Evolutionary conservation across 2,329 filamentous ascomycete species (phyloP).

Genomic region (Pestalotiopsis sp.): DNA sequence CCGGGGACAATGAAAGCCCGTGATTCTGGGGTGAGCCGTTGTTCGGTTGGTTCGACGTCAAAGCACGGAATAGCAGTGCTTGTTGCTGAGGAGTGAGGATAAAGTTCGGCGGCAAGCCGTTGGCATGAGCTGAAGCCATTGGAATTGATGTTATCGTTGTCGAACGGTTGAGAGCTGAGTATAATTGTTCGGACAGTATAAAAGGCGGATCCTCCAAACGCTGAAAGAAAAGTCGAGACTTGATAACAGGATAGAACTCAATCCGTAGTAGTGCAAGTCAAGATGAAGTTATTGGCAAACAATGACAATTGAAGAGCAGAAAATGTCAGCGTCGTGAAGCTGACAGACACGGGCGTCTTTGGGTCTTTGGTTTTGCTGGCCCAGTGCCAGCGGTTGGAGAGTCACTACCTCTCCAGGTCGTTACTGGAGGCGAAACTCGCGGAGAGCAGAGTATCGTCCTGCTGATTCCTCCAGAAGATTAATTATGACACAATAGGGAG

Average conservation of each 20-base stretch:
- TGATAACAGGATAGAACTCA: not conserved
- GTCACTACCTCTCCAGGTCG: not conserved
- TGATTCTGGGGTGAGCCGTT: constrained; percentile 38
- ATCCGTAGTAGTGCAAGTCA: not conserved
- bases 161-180: not conserved
- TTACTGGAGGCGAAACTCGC: not conserved
- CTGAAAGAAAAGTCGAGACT: not conserved
- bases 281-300: not conserved
- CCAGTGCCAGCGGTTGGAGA: not conserved
- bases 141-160: not conserved
- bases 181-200: not conserved
- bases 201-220: not conserved
- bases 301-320: not conserved
- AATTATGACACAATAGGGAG: not conserved
- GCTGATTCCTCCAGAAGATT: not conserved
- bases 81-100: constrained; percentile 78
- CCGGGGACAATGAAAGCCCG: constrained; percentile 47
- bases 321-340: not conserved
- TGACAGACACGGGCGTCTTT: not conserved
- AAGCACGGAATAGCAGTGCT: constrained; percentile 73
- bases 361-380: not conserved
- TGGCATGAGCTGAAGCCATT: constrained; percentile 13
- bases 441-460: not conserved
- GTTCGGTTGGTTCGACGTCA: constrained; percentile 67
- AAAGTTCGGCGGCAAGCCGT: constrained; percentile 56